Conservation (phyloP, 2,329 filamentous ascomycete species). For the Blastomyces silverae region DNA sequence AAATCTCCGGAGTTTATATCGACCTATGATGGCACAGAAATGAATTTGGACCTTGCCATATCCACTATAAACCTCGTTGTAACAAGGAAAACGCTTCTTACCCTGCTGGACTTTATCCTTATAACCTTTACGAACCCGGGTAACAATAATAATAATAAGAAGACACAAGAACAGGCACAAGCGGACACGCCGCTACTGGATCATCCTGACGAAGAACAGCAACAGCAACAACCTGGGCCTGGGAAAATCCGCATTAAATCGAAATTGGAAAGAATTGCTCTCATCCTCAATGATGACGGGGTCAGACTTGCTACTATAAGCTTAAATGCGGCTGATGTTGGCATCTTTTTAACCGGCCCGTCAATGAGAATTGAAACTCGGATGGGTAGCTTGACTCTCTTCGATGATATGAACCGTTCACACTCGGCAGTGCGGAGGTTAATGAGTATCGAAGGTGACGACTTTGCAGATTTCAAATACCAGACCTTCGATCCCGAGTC, state of each 20-base stretch:
- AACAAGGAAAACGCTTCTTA: slow-evolving; percentile 85
- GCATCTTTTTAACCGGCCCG: slow-evolving; percentile 76
- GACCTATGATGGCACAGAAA: slow-evolving; percentile 87
- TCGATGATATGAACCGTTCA: slow-evolving; percentile 88
- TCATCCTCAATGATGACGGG: slow-evolving; percentile 96
- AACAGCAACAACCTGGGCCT: slow-evolving; percentile 33
- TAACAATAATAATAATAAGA: slow-evolving; percentile 43
- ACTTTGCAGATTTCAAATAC: slow-evolving; percentile 94
- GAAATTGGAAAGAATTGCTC: slow-evolving; percentile 82
- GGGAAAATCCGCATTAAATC: slow-evolving; percentile 91
- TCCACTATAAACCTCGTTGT: slow-evolving; percentile 96
- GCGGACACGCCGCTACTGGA: slow-evolving; percentile 29
- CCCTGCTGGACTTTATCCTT: slow-evolving; percentile 86
- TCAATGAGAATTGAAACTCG: slow-evolving; percentile 82
- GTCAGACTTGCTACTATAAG: slow-evolving; percentile 88
- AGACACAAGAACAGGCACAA: slow-evolving; percentile 28
- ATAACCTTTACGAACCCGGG: slow-evolving; percentile 73
- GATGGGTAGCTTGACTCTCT: slow-evolving; percentile 77
- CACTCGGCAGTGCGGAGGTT: slow-evolving; percentile 77
- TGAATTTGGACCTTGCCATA: slow-evolving; percentile 80
- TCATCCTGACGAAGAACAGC: slow-evolving; percentile 25
- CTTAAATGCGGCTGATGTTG: slow-evolving; percentile 85
- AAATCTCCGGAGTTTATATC: slow-evolving; percentile 89
- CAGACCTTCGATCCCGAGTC: slow-evolving; percentile 81
- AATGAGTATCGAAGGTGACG: slow-evolving; percentile 89